phyloP scores from a whole-genome alignment of 2,329 filamentous ascomycete genomes.

The Botrytis elliptica region DNA sequence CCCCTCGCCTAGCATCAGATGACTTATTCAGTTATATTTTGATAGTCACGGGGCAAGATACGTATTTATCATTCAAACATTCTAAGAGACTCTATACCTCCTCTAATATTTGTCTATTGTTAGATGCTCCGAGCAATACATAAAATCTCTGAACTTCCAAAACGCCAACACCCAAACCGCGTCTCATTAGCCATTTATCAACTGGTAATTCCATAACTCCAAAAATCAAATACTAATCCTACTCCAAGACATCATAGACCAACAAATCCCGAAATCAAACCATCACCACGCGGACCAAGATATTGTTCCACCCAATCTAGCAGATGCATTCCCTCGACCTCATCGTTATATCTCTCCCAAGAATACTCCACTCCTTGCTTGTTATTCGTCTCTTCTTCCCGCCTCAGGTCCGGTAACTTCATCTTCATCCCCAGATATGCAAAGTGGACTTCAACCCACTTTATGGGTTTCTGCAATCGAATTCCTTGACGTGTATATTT shows the following conservation, averaged over 20 bases:
- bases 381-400: not conserved
- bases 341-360: not conserved
- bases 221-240: too few species aligned
- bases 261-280: not conserved
- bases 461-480: not conserved
- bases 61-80: not conserved
- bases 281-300: too few species aligned
- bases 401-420: not conserved
- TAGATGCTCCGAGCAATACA: not conserved
- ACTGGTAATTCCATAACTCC: not conserved
- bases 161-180: not conserved
- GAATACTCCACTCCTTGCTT: not conserved
- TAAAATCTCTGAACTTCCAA: not conserved
- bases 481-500: not conserved
- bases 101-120: not conserved
- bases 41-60: not conserved
- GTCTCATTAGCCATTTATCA: not conserved
- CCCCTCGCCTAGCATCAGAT: constrained; percentile 2
- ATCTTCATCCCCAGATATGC: not conserved
- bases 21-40: not conserved
- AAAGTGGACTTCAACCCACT: not conserved
- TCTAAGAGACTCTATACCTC: not conserved
- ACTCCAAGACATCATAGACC: too few species aligned
- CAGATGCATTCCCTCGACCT: not conserved
- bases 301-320: not conserved